Evolutionary conservation across 2,329 filamentous ascomycete genomes (phyloP), one percentile per base, ranked within the genome.

Genomic region (Penicillium freii): DNA sequence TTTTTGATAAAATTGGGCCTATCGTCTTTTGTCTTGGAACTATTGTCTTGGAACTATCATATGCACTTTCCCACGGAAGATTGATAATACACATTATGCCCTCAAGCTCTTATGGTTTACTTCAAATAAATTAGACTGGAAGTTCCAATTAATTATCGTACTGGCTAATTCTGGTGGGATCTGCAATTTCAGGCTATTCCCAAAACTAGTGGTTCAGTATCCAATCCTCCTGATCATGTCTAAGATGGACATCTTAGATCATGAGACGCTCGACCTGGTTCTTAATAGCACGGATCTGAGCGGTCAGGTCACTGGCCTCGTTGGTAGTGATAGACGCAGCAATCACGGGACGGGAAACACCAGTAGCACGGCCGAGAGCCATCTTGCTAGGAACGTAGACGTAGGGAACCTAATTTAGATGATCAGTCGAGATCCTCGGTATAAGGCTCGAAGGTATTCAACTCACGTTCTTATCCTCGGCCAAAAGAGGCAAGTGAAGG

Each of bases 211-310:
- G 11, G 10, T 21, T 40, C 38, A 2, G 38, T 13, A 11, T 40
- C 19, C 19, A 21, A 23, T 23, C 11, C 38, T 40, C 38, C 38
- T 4, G 19, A 23, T 15, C 38, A 40, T 40, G 19, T 40, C 19
- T 40, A 40, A 40, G 38, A 40, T 40, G 38, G 19, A 23, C 38
- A 40, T 40, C 39, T 40, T 40, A 40, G 5, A 40, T 40, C 39
- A 40, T 40, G 19, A 97, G 84, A 69, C 92, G 86, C 84, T 97
- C 93, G 55, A 97, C 90, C 86, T 96, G 95, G 79, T 95, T 90
- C 83, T 93, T 95, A 72, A 97, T 82, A 64, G 87, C 83, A 69
- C 89, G 85, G 77, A 97, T 97, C 82, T 95, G 91, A 71, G 85
- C 84, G 77, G 88, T 90, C 59, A 97, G 82, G 77, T 97, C 92